Conservation (phyloP, 1,284 basidiomycete genomes). For the Tausonia pullulans region DNA sequence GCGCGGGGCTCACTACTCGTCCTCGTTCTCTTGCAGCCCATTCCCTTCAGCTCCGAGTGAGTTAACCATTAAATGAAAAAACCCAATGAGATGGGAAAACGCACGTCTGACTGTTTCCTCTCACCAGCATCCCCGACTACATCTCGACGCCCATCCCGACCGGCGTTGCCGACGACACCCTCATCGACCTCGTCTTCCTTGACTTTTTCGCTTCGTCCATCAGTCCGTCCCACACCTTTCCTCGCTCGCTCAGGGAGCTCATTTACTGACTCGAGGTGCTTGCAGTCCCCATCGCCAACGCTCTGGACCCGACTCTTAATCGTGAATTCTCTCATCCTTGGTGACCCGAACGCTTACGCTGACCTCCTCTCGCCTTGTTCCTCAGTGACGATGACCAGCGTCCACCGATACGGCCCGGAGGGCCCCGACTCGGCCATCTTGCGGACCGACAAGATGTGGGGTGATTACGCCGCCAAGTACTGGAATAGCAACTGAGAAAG, state of each 20-base stretch:
- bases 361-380: background rate
- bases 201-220: constrained; percentile 12
- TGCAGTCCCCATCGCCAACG: constrained; percentile 1
- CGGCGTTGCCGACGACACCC: background rate
- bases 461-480: background rate
- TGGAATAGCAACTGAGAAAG: background rate
- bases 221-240: background rate
- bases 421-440: background rate
- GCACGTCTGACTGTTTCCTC: too few species aligned
- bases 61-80: too few species aligned
- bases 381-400: background rate
- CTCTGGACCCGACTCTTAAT: background rate
- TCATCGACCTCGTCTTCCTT: constrained; percentile 17
- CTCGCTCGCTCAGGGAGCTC: too few species aligned
- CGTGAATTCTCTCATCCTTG: background rate
- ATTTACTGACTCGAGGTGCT: too few species aligned
- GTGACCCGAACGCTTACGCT: background rate
- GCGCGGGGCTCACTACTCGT: too few species aligned
- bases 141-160: background rate
- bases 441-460: background rate
- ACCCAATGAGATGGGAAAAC: too few species aligned
- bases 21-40: background rate
- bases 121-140: background rate
- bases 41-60: background rate
- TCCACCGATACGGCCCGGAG: background rate